Base-by-base conservation (phyloP, 768 basidiomycete genomes). In the Suillus fuscotomentosus region DNA sequence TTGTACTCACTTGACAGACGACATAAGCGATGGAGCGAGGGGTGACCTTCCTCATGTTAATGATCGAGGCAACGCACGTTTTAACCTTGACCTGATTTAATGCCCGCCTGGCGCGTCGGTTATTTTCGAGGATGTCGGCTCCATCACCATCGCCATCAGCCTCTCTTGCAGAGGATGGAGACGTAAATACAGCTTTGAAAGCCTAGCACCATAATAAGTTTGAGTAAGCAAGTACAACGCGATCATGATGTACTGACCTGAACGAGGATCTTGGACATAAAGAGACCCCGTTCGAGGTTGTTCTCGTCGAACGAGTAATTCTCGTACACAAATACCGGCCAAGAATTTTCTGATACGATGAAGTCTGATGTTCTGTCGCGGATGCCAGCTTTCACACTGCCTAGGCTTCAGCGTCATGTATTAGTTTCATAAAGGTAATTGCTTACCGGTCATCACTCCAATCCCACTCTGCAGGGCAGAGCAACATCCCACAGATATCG, bases 121-220 rank as follows among this genome's bases (percentile, higher is more conserved):
- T 31, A 31, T 31, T 31, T 31, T 31, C 3, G 27, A 31, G 27
- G 27, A 31, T 31, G 27, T 31, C 27, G 3, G 24, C 34, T 17
- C 39, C 63, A n/a, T 61, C 48, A 13, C 54, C 63, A 59, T 51
- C 50, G 6, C 11, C 50, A 2, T 31, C 42, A 31, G 27, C 55
- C 13, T 62, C 61, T 8, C 9, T 27, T 3, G 53, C 61, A 14
- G 67, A 71, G 0, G 68, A 65, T 11, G 68, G 69, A 22, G 64
- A 64, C 5, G 63, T 68, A 36, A 67, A 66, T 14, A 68, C 47
- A 31, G 51, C 60, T 66, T 62, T 63, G 47, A 48, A 66, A 10
- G 66, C 64, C 70, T 69, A 17, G 42, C 27, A 17, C 2, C 17
- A 1, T 17, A 17, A 42, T 42, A 17, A 42, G 42, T 15, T 14